Evolutionary conservation across 768 basidiomycete species (phyloP).

Genomic region (Podaxis mareebaensis): DNA sequence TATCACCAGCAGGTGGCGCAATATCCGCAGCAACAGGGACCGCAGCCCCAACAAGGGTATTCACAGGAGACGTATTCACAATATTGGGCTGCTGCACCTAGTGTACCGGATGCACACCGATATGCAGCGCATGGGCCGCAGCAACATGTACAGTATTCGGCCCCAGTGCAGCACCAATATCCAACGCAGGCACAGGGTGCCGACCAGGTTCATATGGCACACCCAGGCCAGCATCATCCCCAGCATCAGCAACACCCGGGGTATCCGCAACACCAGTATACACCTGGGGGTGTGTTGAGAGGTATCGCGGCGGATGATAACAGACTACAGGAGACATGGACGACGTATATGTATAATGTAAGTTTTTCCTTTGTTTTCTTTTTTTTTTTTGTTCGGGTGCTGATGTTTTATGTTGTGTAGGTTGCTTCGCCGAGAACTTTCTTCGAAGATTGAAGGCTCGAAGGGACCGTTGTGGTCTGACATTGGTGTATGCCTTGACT

Average conservation of each 20-base stretch:
- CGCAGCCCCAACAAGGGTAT: constrained; percentile 10
- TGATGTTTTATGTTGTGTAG: constrained; percentile 22
- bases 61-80: constrained; percentile 23
- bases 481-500: too few species aligned
- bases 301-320: constrained; percentile 55
- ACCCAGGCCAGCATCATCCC: constrained; percentile 20
- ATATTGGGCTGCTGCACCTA: constrained; percentile 34
- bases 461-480: too few species aligned
- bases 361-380: constrained; percentile 16
- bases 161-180: neutral
- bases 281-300: constrained; percentile 44
- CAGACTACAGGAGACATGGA: constrained; percentile 69
- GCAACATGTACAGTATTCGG: constrained; percentile 1
- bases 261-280: constrained; percentile 37
- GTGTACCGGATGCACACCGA: constrained; percentile 18
- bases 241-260: constrained; percentile 24
- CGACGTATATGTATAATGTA: constrained; percentile 64
- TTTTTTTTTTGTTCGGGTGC: neutral
- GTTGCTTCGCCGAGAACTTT: constrained; percentile 45
- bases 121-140: neutral
- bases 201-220: neutral
- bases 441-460: constrained; percentile 34
- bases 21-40: constrained; percentile 3
- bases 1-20: neutral
- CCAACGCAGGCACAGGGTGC: neutral